Evolutionary conservation across 495 filamentous ascomycete genomes (phyloP).

Genomic region (Choiromyces venosus): DNA sequence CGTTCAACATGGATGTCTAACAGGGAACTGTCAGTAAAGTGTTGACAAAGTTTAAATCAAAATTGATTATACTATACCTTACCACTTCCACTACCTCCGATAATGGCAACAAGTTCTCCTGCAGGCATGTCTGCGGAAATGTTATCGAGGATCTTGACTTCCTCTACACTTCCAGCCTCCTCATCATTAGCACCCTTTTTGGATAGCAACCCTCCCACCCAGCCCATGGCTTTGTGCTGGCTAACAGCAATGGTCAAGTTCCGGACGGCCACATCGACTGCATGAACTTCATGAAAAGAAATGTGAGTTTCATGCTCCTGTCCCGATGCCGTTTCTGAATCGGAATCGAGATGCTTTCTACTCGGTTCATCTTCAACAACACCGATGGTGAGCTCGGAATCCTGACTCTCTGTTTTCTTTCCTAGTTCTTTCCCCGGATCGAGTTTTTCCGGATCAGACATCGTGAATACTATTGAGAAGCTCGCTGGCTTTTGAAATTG

Average conservation of each 20-base stretch:
- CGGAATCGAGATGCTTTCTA: not conserved
- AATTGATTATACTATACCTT: conserved; percentile 45
- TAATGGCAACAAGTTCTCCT: conserved; percentile 65
- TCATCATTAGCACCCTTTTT: conserved; percentile 23
- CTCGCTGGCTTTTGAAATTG: not conserved
- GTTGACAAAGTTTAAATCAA: conserved; percentile 7
- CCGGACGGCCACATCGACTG: conserved; percentile 55
- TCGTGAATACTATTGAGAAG: not conserved
- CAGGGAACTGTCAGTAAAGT: not conserved
- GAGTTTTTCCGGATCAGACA: not conserved
- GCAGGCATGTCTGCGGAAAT: conserved; percentile 54
- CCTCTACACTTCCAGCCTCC: conserved; percentile 25
- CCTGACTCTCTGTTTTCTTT: not conserved
- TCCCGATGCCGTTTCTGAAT: not conserved
- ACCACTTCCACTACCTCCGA: conserved; percentile 66
- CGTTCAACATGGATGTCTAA: conserved; percentile 61
- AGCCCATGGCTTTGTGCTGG: conserved; percentile 43
- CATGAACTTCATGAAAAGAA: conserved; percentile 57
- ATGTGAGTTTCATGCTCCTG: conserved; percentile 42
- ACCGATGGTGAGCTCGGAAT: not conserved
- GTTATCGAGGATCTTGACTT: conserved; percentile 49
- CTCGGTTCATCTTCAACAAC: not conserved
- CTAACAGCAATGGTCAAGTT: conserved; percentile 53
- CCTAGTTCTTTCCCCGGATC: not conserved
- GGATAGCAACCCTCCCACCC: conserved; percentile 34